Evolutionary conservation across 768 basidiomycete species (phyloP).

Genomic region (Asterophora lycoperdoides): DNA sequence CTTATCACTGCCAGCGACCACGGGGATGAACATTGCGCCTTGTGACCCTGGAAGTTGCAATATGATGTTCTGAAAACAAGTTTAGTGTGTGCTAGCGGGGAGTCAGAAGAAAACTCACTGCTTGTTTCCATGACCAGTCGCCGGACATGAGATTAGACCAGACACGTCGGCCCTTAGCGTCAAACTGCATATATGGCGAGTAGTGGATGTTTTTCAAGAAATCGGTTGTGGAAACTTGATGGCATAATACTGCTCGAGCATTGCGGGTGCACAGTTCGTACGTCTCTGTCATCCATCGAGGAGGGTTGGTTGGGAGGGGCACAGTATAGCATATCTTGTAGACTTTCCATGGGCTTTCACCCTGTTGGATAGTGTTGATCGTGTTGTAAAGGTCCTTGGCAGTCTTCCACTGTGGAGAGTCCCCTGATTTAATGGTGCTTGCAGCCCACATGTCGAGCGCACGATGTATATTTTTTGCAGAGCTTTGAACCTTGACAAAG

Average conservation of each 20-base stretch:
- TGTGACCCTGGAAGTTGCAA: too few species aligned
- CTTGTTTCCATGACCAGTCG: slow-evolving; percentile 30
- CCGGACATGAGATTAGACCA: slow-evolving; percentile 34
- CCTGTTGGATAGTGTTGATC: slow-evolving; percentile 21
- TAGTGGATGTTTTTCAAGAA: slow-evolving; percentile 21
- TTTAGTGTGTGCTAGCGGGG: too few species aligned
- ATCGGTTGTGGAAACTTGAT: slow-evolving; percentile 20
- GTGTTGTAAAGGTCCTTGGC: slow-evolving; percentile 20
- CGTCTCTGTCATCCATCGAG: slow-evolving; percentile 25
- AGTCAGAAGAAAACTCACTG: too few species aligned
- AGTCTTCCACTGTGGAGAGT: slow-evolving; percentile 15
- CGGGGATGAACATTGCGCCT: too few species aligned
- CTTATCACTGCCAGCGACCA: too few species aligned
- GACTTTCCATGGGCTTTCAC: slow-evolving; percentile 22
- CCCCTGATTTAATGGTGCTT: background rate
- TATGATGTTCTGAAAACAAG: too few species aligned
- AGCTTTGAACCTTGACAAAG: slow-evolving; percentile 23
- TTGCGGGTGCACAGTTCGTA: slow-evolving; percentile 24
- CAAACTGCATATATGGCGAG: slow-evolving; percentile 23
- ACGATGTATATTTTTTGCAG: slow-evolving; percentile 15
- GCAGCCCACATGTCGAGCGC: slow-evolving; percentile 25
- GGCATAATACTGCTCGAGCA: slow-evolving; percentile 11
- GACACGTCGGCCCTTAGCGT: slow-evolving; percentile 11
- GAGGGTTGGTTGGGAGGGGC: slow-evolving; percentile 12
- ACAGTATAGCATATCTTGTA: slow-evolving; percentile 20